phyloP scores from a whole-genome alignment of 108 stramenopile genomes.

The Poteriospumella lacustris region DNA sequence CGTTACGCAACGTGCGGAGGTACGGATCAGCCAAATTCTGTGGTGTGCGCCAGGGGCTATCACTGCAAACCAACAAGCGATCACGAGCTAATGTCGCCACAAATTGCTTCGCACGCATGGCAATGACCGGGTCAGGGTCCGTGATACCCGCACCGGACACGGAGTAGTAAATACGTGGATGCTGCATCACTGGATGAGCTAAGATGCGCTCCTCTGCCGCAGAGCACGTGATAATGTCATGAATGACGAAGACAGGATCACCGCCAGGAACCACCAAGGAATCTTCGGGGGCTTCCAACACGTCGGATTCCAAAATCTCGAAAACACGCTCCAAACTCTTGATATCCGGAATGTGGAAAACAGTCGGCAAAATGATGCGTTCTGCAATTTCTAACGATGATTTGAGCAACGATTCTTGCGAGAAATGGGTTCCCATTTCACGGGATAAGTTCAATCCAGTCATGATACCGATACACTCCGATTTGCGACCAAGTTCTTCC shows the following conservation, averaged over 20 bases:
- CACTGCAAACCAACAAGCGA: not conserved
- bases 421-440: conserved; percentile 26
- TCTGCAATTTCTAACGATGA: not conserved
- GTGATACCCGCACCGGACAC: conserved; percentile 2
- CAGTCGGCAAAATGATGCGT: not conserved
- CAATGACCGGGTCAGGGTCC: not conserved
- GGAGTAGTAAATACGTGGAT: not conserved
- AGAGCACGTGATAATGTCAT: not conserved
- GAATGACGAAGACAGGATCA: conserved; percentile 2
- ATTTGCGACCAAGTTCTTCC: conserved; percentile 5
- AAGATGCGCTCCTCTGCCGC: not conserved
- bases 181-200: not conserved
- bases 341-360: conserved; percentile 12
- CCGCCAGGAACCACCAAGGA: not conserved
- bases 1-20: conserved; percentile 17
- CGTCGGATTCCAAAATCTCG: not conserved
- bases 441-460: conserved; percentile 22
- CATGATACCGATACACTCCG: conserved; percentile 19
- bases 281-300: not conserved
- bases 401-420: conserved; percentile 21
- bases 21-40: conserved; percentile 18
- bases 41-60: conserved; percentile 29
- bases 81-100: not conserved
- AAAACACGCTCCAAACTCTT: conserved; percentile 1
- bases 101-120: not conserved